phyloP scores from a whole-genome alignment of 2,329 filamentous ascomycete genomes.

The Venturia aucupariae region DNA sequence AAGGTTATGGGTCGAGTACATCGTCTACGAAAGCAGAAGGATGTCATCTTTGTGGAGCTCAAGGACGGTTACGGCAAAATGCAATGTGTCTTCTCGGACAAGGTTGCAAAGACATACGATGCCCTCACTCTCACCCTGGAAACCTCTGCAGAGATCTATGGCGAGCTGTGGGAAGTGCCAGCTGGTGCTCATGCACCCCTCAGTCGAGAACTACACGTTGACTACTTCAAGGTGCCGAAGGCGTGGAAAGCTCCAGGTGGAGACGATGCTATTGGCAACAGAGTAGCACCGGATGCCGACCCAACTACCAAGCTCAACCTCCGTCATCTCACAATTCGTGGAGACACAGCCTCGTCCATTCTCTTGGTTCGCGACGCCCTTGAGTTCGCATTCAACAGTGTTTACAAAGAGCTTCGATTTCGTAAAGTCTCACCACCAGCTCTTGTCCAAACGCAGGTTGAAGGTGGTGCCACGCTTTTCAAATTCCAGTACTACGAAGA shows the following conservation, averaged over 20 bases:
- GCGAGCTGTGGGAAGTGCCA: slow-evolving; percentile 75
- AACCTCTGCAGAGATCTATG: slow-evolving; percentile 75
- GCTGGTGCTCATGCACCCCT: slow-evolving; percentile 69
- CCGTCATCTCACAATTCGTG: slow-evolving; percentile 75
- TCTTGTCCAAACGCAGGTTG: slow-evolving; percentile 89
- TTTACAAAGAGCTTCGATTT: slow-evolving; percentile 67
- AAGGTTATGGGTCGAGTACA: slow-evolving; percentile 77
- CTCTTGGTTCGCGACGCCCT: slow-evolving; percentile 79
- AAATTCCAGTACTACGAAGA: slow-evolving; percentile 83
- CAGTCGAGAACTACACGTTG: slow-evolving; percentile 79
- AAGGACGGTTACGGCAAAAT: slow-evolving; percentile 76
- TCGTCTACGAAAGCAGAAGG: slow-evolving; percentile 70
- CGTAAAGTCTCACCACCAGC: slow-evolving; percentile 82
- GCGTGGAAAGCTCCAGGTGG: slow-evolving; percentile 70
- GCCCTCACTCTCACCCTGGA: slow-evolving; percentile 76
- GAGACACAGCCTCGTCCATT: slow-evolving; percentile 73
- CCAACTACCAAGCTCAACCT: slow-evolving; percentile 68
- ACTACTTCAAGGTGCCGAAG: slow-evolving; percentile 67
- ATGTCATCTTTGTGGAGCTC: slow-evolving; percentile 78
- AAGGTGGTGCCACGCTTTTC: slow-evolving; percentile 88
- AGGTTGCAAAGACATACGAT: slow-evolving; percentile 86
- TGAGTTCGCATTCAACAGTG: slow-evolving; percentile 69
- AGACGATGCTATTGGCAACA: slow-evolving; percentile 86
- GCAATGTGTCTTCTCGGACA: slow-evolving; percentile 73
- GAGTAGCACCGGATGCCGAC: slow-evolving; percentile 59